Conservation (phyloP, 306 rosid genomes). For the Lathyrus aphaca region DNA sequence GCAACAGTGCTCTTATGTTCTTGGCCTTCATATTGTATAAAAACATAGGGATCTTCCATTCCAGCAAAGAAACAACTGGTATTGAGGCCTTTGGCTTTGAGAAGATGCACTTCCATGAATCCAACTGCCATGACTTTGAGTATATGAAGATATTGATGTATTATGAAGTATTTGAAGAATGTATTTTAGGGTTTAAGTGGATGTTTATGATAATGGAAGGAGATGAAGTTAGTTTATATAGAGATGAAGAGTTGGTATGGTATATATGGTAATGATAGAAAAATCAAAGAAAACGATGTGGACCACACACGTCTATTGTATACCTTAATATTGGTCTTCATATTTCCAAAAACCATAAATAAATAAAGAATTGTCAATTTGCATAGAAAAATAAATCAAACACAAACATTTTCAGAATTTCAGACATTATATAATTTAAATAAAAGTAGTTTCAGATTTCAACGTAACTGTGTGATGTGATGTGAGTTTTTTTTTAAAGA, state of each 20-base stretch:
- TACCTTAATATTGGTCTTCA: conserved; percentile 17
- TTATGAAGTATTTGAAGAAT: conserved; percentile 17
- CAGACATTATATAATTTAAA: too few species aligned
- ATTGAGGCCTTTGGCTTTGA: conserved; percentile 58
- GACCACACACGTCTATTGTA: neutral
- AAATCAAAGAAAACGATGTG: conserved; percentile 15
- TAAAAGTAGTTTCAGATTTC: too few species aligned
- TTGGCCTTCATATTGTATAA: conserved; percentile 73
- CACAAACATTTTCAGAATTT: neutral
- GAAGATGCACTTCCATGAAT: conserved; percentile 44
- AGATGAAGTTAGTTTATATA: conserved; percentile 29
- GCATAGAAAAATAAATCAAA: conserved; percentile 2
- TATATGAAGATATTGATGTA: neutral
- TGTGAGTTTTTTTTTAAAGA: too few species aligned
- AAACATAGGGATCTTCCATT: conserved; percentile 82
- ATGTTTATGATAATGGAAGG: neutral
- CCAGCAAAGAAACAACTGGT: conserved; percentile 61
- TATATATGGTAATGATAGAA: neutral
- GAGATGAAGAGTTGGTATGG: conserved; percentile 27
- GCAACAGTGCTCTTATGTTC: conserved; percentile 73
- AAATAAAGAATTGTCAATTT: conserved; percentile 4
- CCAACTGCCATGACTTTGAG: conserved; percentile 42
- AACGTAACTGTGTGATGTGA: too few species aligned
- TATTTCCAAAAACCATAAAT: conserved; percentile 20
- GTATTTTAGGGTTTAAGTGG: neutral